A percentile compares a stretch with the other conserved stretches of the same genome.
Conservation (phyloP, 257 asterid genomes). For the Haberlea rhodopensis region DNA sequence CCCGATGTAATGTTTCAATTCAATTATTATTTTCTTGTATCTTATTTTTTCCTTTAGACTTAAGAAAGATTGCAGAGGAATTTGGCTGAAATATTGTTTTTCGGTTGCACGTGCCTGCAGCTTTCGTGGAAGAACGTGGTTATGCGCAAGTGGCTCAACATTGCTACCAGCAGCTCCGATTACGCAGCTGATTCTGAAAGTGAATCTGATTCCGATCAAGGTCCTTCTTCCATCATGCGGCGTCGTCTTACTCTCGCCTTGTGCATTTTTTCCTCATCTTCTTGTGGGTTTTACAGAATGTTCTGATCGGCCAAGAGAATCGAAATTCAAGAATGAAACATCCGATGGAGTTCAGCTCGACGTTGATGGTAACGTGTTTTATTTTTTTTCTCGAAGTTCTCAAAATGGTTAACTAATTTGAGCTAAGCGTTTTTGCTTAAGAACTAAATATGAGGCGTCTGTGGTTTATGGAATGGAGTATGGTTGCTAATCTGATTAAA, state of each 20-base stretch:
- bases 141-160: conserved; percentile 78
- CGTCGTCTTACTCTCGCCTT: conserved; percentile 11
- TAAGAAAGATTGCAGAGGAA: conserved; percentile 57
- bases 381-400: neutral
- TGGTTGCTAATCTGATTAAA: conserved; percentile 2
- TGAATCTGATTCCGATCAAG: conserved; percentile 54
- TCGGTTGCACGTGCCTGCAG: conserved; percentile 82
- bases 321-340: conserved; percentile 53
- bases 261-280: neutral
- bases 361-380: conserved; percentile 47
- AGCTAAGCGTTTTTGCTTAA: neutral
- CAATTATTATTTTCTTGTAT: neutral
- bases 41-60: conserved; percentile 21
- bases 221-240: conserved; percentile 21
- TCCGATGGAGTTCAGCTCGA: conserved; percentile 38
- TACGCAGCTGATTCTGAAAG: conserved; percentile 64
- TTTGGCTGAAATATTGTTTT: conserved; percentile 81
- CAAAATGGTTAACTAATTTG: neutral
- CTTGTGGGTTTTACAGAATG: conserved; percentile 32
- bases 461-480: conserved; percentile 17
- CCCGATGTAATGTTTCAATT: conserved; percentile 35
- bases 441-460: neutral
- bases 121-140: conserved; percentile 76
- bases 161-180: conserved; percentile 49
- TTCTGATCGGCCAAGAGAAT: conserved; percentile 42